Conservation (phyloP, 1,139 yeast genomes). For the Yamadazyma sp. region DNA sequence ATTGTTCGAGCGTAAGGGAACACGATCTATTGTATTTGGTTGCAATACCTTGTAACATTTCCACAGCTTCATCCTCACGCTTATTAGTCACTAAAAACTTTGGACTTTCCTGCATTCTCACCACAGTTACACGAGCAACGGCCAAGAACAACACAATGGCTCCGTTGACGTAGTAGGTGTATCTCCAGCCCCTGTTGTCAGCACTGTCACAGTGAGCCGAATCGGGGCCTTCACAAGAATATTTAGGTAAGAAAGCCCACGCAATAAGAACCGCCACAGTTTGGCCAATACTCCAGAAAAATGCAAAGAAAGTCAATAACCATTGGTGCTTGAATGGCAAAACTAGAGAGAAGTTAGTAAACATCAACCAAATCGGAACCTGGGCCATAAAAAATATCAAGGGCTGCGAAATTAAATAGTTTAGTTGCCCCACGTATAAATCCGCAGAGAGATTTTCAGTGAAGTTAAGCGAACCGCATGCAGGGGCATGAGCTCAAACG, state of each 20-base stretch:
- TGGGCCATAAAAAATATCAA: no score
- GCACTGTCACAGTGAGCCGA: conserved; percentile 41
- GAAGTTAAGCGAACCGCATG: conserved; percentile 1
- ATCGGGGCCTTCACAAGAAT: conserved; percentile 39
- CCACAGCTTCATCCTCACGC: conserved; percentile 52
- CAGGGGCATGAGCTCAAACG: not conserved
- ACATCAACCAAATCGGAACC: no score
- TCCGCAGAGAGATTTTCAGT: not conserved
- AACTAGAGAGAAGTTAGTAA: conserved; percentile 14
- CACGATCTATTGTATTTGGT: conserved; percentile 40
- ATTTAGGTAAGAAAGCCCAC: conserved; percentile 56
- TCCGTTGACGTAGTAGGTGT: conserved; percentile 54
- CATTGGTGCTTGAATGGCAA: conserved; percentile 55
- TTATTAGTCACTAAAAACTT: conserved; percentile 54
- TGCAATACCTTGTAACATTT: conserved; percentile 37
- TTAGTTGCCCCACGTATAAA: no score
- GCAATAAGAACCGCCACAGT: conserved; percentile 53
- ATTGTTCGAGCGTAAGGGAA: conserved; percentile 45
- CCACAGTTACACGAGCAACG: conserved; percentile 43
- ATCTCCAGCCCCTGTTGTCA: conserved; percentile 61
- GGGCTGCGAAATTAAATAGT: no score
- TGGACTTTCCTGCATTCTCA: conserved; percentile 56
- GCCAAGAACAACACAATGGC: conserved; percentile 53
- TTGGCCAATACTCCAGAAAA: conserved; percentile 67
- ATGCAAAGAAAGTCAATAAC: conserved; percentile 56